phyloP scores from a whole-genome alignment of 108 stramenopile species.

The Skeletonema tropicum region DNA sequence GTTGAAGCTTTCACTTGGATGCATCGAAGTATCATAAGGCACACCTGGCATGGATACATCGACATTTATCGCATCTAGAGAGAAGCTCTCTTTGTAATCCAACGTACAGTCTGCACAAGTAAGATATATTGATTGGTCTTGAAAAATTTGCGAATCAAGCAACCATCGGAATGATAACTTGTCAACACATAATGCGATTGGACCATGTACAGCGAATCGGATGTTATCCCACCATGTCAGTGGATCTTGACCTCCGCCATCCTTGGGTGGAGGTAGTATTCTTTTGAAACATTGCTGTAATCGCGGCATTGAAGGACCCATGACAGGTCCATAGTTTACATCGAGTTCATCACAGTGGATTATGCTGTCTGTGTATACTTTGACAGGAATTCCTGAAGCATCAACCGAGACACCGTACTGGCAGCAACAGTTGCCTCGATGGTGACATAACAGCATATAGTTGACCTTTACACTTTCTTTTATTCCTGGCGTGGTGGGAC shows the following conservation, averaged over 20 bases:
- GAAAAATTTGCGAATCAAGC: slow-evolving; percentile 40
- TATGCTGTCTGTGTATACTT: slow-evolving; percentile 42
- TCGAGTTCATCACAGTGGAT: slow-evolving; percentile 26
- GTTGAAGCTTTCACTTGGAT: slow-evolving; percentile 27
- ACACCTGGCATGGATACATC: slow-evolving; percentile 45
- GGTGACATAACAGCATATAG: slow-evolving; percentile 35
- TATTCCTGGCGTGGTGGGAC: slow-evolving; percentile 44
- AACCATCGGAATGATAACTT: slow-evolving; percentile 43
- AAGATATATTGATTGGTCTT: slow-evolving; percentile 39
- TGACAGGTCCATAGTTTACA: slow-evolving; percentile 31
- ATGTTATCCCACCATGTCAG: slow-evolving; percentile 62
- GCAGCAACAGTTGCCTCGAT: slow-evolving; percentile 21
- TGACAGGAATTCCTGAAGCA: slow-evolving; percentile 48
- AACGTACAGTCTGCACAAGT: slow-evolving; percentile 27
- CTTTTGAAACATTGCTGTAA: slow-evolving; percentile 46
- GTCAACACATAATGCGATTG: slow-evolving; percentile 20
- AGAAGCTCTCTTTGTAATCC: slow-evolving; percentile 23
- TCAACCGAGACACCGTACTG: slow-evolving; percentile 40
- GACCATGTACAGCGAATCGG: slow-evolving; percentile 55
- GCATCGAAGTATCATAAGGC: slow-evolving; percentile 54
- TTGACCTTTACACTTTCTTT: slow-evolving; percentile 14
- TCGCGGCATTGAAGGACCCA: slow-evolving; percentile 40
- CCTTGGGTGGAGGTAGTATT: slow-evolving; percentile 38
- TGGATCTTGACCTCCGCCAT: background rate
- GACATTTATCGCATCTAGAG: slow-evolving; percentile 30